Evolutionary conservation across 371 early-diverging fungal genomes (phyloP).

Genomic region (Mucor racemosus): DNA sequence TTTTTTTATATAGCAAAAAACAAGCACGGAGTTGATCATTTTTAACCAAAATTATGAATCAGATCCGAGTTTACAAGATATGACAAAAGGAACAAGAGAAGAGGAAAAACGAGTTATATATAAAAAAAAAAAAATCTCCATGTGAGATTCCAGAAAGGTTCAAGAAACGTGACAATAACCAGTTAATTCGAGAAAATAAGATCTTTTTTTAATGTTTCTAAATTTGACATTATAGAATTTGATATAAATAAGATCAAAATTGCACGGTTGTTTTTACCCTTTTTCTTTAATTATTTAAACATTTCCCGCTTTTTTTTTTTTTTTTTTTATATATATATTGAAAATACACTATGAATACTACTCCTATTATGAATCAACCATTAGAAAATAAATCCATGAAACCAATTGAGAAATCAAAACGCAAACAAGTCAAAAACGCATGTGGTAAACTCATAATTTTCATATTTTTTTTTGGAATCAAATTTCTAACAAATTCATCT

Average conservation of each 20-base stretch:
- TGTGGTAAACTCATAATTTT: constrained; percentile 31
- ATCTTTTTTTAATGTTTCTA: constrained; percentile 12
- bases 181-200: constrained; percentile 10
- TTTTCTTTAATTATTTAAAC: constrained; percentile 9
- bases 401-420: constrained; percentile 25
- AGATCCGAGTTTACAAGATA: constrained; percentile 8
- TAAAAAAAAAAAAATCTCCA: background rate
- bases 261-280: constrained; percentile 15
- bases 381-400: background rate
- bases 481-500: background rate
- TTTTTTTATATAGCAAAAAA: background rate
- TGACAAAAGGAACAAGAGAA: background rate
- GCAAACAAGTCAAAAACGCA: constrained; percentile 43
- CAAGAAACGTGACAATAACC: constrained; percentile 15
- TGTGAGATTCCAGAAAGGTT: constrained; percentile 20
- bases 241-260: constrained; percentile 17
- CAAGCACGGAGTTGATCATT: constrained; percentile 6
- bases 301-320: constrained; percentile 8
- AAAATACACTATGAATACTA: background rate
- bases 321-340: background rate
- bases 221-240: constrained; percentile 9
- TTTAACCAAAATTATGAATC: constrained; percentile 8
- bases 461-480: background rate
- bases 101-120: background rate
- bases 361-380: background rate